phyloP scores from a whole-genome alignment of 148 eudicot genomes.

The Chenopodium suecicum region DNA sequence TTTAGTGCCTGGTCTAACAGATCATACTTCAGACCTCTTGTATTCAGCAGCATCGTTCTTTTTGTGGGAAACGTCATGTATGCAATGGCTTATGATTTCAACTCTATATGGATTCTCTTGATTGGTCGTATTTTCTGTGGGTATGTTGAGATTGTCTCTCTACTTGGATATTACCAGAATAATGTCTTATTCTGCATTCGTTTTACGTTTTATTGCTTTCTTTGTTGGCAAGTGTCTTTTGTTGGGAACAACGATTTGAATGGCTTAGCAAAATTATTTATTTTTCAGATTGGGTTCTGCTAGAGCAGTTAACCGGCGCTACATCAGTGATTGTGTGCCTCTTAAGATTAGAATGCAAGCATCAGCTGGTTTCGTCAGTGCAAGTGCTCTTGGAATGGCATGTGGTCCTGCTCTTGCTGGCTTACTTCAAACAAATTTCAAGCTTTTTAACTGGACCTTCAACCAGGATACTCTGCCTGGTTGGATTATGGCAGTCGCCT shows the following conservation, averaged over 20 bases:
- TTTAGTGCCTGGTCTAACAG: conserved; percentile 94
- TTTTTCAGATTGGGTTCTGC: conserved; percentile 69
- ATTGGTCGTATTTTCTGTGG: conserved; percentile 78
- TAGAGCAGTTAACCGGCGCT: conserved; percentile 81
- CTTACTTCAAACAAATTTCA: conserved; percentile 60
- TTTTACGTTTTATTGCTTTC: neutral
- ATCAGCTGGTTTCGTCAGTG: conserved; percentile 86
- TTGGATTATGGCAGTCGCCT: conserved; percentile 75
- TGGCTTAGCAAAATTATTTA: neutral
- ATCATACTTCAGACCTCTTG: conserved; percentile 69
- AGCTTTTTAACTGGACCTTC: conserved; percentile 52
- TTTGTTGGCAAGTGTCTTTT: neutral
- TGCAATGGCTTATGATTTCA: conserved; percentile 70
- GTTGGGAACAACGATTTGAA: neutral
- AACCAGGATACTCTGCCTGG: conserved; percentile 71
- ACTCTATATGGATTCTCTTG: conserved; percentile 68
- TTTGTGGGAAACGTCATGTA: conserved; percentile 60
- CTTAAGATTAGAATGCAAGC: conserved; percentile 75
- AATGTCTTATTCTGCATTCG: neutral
- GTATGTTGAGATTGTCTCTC: conserved; percentile 37
- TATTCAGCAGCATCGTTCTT: conserved; percentile 75
- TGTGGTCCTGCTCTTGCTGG: conserved; percentile 92
- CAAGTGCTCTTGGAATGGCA: conserved; percentile 92
- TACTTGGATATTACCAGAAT: neutral
- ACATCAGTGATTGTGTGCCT: conserved; percentile 87